phyloP scores from a whole-genome alignment of 169 alveolate genomes.

The Plasmodium gallinaceum region DNA sequence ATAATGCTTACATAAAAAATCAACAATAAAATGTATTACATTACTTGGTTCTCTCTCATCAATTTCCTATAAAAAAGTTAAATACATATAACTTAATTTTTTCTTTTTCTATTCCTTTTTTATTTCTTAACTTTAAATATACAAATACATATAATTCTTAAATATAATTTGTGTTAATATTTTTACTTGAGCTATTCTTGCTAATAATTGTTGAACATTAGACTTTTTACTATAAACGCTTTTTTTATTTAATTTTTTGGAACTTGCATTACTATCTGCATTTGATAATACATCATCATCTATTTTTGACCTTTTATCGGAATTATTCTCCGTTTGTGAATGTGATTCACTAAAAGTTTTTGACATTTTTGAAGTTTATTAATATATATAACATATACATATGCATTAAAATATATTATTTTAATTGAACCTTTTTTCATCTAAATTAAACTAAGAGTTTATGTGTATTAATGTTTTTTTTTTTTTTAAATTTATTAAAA shows the following conservation, averaged over 20 bases:
- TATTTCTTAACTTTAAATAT: constrained; percentile 14
- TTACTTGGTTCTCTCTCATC: constrained; percentile 81
- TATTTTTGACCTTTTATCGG: constrained; percentile 46
- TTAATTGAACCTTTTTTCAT: constrained; percentile 6
- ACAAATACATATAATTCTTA: constrained; percentile 6
- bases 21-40: constrained; percentile 84
- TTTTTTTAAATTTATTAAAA: constrained; percentile 14
- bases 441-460: background rate
- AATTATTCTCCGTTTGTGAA: constrained; percentile 25
- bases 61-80: constrained; percentile 78
- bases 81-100: constrained; percentile 1
- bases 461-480: constrained; percentile 15
- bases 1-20: constrained; percentile 86
- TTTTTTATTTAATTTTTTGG: constrained; percentile 32
- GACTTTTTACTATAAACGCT: constrained; percentile 39
- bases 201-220: constrained; percentile 67
- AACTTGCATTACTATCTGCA: constrained; percentile 32
- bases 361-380: constrained; percentile 47
- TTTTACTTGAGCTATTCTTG: constrained; percentile 75
- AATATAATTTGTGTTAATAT: constrained; percentile 1
- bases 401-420: constrained; percentile 21
- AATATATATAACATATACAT: constrained; percentile 13
- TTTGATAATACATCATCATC: constrained; percentile 49
- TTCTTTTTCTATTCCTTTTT: background rate
- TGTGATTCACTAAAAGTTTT: constrained; percentile 47